Percentiles rank a stretch among this genome's conserved stretches.
phyloP scores from a whole-genome alignment of 108 stramenopile species.

The Cyclotella baltica region DNA sequence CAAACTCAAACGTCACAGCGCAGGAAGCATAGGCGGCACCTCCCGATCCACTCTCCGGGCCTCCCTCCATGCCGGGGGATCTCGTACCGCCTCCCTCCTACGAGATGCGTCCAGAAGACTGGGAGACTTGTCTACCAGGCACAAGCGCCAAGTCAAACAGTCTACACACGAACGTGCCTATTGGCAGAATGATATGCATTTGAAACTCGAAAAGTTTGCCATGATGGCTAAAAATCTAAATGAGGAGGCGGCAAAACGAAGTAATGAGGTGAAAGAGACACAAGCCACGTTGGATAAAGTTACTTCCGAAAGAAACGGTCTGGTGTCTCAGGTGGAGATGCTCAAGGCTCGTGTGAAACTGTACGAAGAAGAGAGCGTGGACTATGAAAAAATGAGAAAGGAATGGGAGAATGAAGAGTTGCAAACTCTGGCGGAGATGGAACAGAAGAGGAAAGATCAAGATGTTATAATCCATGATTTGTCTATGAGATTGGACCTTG shows the following conservation, averaged over 20 bases:
- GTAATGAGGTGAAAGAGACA: constrained; percentile 56
- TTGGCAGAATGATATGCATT: constrained; percentile 70
- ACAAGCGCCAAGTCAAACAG: constrained; percentile 67
- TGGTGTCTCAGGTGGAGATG: constrained; percentile 53
- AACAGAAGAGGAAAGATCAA: constrained; percentile 44
- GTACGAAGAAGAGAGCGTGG: constrained; percentile 56
- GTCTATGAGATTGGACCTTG: constrained; percentile 49
- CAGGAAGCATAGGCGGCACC: constrained; percentile 7
- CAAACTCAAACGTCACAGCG: constrained; percentile 8
- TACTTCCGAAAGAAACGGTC: constrained; percentile 60
- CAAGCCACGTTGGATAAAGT: constrained; percentile 48
- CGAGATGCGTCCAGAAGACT: constrained; percentile 59
- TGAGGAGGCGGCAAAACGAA: constrained; percentile 64
- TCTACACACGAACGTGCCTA: constrained; percentile 62
- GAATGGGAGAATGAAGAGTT: constrained; percentile 48
- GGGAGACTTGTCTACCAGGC: constrained; percentile 50
- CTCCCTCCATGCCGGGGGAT: background rate
- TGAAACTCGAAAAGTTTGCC: constrained; percentile 67
- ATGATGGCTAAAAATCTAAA: constrained; percentile 72
- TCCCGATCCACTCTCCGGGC: constrained; percentile 11
- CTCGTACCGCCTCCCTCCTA: constrained; percentile 26
- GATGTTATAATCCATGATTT: constrained; percentile 61
- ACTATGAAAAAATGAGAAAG: constrained; percentile 35
- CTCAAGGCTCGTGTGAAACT: constrained; percentile 50
- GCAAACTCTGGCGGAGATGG: constrained; percentile 36